phyloP scores from a whole-genome alignment of 805 yeast species.

The Jamesozyma rosinii region DNA sequence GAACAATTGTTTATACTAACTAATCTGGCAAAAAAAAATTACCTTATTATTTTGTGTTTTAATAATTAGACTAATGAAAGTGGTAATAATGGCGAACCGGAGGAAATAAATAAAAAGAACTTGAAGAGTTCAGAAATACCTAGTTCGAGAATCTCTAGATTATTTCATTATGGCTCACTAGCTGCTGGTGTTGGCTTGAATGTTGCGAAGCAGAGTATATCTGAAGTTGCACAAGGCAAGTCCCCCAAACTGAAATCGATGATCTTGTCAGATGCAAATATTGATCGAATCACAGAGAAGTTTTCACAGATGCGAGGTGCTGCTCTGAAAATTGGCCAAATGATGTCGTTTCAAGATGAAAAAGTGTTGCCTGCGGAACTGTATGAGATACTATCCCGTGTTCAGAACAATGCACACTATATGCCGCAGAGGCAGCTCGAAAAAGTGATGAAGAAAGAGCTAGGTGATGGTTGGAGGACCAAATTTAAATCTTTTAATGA shows the following conservation, averaged over 20 bases:
- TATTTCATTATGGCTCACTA: conserved; percentile 84
- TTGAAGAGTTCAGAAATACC: conserved; percentile 58
- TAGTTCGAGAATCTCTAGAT: conserved; percentile 71
- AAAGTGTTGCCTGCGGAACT: conserved; percentile 76
- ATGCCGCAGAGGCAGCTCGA: conserved; percentile 92
- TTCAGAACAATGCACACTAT: conserved; percentile 90
- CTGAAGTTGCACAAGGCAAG: conserved; percentile 51
- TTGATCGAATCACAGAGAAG: conserved; percentile 80
- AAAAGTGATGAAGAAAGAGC: conserved; percentile 56
- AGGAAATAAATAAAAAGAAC: neutral
- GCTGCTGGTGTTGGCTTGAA: conserved; percentile 89
- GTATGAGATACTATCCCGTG: conserved; percentile 68
- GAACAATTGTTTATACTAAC: no score
- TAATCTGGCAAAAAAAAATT: no score
- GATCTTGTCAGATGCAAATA: conserved; percentile 69
- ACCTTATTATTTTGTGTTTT: no score
- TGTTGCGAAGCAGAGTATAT: conserved; percentile 68
- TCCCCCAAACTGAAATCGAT: conserved; percentile 45
- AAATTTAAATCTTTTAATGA: conserved; percentile 71
- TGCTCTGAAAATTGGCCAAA: conserved; percentile 92
- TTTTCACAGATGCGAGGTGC: conserved; percentile 97
- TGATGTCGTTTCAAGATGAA: conserved; percentile 89
- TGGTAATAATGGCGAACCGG: neutral
- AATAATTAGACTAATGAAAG: no score
- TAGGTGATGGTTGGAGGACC: conserved; percentile 70